These are phyloP conservation scores for Striga hermonthica DNA, from an alignment of 305 asterid genomes.

Conservation along the genomic window DNA sequence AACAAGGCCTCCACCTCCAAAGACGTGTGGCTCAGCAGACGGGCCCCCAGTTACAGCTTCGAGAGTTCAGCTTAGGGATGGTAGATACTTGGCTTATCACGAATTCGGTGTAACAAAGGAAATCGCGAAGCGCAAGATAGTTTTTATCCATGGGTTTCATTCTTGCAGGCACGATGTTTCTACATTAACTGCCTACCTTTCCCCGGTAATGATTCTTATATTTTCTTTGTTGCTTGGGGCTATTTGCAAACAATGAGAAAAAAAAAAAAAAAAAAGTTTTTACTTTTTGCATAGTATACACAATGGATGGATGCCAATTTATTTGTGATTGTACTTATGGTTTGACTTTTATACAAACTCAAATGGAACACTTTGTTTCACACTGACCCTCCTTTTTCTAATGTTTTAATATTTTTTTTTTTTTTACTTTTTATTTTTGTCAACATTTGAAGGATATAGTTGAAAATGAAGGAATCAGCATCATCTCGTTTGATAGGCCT, in stretches of 20 bases:
- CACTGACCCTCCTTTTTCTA: no score
- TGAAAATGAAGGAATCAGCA: slow-evolving; percentile 3
- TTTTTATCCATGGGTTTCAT: slow-evolving; percentile 54
- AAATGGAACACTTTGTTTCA: no score
- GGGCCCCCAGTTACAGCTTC: slow-evolving; percentile 64
- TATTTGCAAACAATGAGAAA: neutral
- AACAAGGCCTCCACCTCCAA: slow-evolving; percentile 53
- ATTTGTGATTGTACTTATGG: neutral
- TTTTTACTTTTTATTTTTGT: no score
- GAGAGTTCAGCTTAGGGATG: slow-evolving; percentile 60
- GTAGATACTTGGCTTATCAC: slow-evolving; percentile 62
- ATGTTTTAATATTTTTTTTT: no score
- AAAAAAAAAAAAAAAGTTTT: no score
- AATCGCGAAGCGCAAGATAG: slow-evolving; percentile 52
- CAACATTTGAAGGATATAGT: slow-evolving; percentile 4
- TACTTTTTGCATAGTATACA: no score
- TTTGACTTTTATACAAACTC: neutral
- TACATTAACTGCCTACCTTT: slow-evolving; percentile 38
- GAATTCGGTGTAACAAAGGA: slow-evolving; percentile 58
- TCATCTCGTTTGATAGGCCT: slow-evolving; percentile 10
- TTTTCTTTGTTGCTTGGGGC: slow-evolving; percentile 11
- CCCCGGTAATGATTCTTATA: slow-evolving; percentile 41
- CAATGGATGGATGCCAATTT: neutral
- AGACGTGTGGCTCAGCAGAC: slow-evolving; percentile 47
- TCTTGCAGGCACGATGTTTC: slow-evolving; percentile 43